Conservation (phyloP, 306 rosid genomes). For the Cyamopsis tetragonoloba region DNA sequence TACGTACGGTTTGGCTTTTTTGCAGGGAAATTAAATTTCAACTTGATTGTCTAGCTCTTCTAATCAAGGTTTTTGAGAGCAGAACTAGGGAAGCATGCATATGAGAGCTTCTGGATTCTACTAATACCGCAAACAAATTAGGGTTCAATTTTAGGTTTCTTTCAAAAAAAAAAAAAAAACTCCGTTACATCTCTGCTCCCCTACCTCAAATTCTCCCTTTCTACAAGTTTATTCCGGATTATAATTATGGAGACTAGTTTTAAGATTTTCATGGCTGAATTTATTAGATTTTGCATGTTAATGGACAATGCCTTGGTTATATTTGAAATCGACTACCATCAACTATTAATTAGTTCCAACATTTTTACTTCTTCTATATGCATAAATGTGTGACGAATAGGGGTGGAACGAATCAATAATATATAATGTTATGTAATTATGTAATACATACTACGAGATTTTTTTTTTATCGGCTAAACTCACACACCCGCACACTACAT, state of each 20-base stretch:
- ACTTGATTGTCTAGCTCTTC: constrained; percentile 19
- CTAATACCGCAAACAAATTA: constrained; percentile 28
- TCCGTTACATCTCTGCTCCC: not conserved
- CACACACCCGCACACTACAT: no score
- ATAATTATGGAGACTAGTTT: constrained; percentile 10
- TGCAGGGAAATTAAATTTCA: constrained; percentile 34
- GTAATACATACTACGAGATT: no score
- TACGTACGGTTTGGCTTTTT: constrained; percentile 10
- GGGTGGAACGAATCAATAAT: no score
- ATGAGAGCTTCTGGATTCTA: constrained; percentile 25
- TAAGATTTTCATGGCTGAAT: constrained; percentile 28
- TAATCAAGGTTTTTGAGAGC: constrained; percentile 17
- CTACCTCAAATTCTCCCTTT: not conserved
- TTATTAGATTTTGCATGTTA: constrained; percentile 28
- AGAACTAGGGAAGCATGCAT: constrained; percentile 16
- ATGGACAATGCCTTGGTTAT: constrained; percentile 14
- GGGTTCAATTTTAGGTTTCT: constrained; percentile 26
- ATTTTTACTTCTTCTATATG: not conserved
- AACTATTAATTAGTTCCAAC: no score
- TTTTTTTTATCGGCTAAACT: no score
- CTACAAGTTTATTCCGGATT: constrained; percentile 11
- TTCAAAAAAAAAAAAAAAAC: no score
- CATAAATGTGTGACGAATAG: not conserved
- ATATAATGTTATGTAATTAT: no score
- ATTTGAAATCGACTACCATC: not conserved